These are phyloP conservation scores for Rhipidocladum racemiflorum DNA, from an alignment of 176 grass and related monocot genomes.

Conservation along the genomic window DNA sequence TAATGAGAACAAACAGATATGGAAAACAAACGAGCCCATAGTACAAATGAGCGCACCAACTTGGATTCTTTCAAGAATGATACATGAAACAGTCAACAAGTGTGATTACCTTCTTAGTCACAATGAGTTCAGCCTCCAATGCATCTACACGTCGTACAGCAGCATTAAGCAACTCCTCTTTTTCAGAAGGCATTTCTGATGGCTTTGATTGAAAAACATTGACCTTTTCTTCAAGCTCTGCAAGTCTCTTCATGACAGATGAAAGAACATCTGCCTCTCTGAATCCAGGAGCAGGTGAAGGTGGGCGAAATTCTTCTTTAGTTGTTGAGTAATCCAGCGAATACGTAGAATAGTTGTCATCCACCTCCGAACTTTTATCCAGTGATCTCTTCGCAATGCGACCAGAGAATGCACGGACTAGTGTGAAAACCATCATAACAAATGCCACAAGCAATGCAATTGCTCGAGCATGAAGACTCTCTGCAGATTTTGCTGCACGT, in stretches of 20 bases:
- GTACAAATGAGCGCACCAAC: neutral
- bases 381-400: slow-evolving; percentile 25
- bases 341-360: neutral
- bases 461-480: slow-evolving; percentile 33
- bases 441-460: slow-evolving; percentile 32
- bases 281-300: slow-evolving; percentile 54
- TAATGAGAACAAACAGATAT: neutral
- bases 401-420: slow-evolving; percentile 29
- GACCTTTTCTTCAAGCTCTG: slow-evolving; percentile 59
- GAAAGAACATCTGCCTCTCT: slow-evolving; percentile 45
- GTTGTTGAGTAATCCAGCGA: slow-evolving; percentile 13
- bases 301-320: slow-evolving; percentile 47
- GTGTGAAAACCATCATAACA: slow-evolving; percentile 29
- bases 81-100: neutral
- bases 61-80: neutral
- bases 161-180: slow-evolving; percentile 73
- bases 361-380: slow-evolving; percentile 8
- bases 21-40: neutral
- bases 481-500: slow-evolving; percentile 9
- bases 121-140: slow-evolving; percentile 70
- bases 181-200: slow-evolving; percentile 67
- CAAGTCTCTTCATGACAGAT: slow-evolving; percentile 42
- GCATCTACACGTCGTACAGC: slow-evolving; percentile 63
- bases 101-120: slow-evolving; percentile 57
- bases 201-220: slow-evolving; percentile 53